These are phyloP conservation scores for Alternaria incomplexa DNA, from an alignment of 2,329 filamentous ascomycete genomes.

Conservation along the genomic window DNA sequence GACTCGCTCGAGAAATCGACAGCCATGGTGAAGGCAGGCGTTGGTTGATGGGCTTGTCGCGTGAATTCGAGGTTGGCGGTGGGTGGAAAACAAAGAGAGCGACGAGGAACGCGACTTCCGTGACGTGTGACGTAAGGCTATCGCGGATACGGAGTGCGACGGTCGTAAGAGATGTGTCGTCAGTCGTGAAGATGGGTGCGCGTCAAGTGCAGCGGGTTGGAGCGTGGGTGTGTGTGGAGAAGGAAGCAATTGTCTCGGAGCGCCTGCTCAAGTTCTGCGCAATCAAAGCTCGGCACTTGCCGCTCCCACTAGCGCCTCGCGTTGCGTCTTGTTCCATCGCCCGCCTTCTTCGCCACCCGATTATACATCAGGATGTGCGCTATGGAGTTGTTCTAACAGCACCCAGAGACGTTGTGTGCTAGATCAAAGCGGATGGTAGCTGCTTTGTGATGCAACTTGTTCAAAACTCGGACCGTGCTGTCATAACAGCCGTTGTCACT, in stretches of 20 bases:
- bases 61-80: conserved; percentile 19
- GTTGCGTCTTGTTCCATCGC: neutral
- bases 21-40: conserved; percentile 64
- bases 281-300: conserved; percentile 16
- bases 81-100: conserved; percentile 27
- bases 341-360: neutral
- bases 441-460: neutral
- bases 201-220: conserved; percentile 2
- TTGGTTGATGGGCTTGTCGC: conserved; percentile 14
- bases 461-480: too few species aligned
- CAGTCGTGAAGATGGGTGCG: conserved; percentile 19
- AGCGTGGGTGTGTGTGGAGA: conserved; percentile 13
- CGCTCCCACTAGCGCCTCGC: conserved; percentile 10
- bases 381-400: neutral
- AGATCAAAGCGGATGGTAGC: too few species aligned
- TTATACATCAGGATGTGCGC: neutral
- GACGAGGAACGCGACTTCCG: conserved; percentile 29
- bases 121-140: conserved; percentile 17
- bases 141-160: conserved; percentile 17
- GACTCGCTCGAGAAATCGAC: conserved; percentile 78
- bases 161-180: conserved; percentile 15
- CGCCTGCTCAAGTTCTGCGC: conserved; percentile 20
- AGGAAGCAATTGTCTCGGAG: conserved; percentile 11
- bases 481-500: neutral
- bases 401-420: neutral